phyloP scores from a whole-genome alignment of 1,284 basidiomycete species.

The Earliella scabrosa region DNA sequence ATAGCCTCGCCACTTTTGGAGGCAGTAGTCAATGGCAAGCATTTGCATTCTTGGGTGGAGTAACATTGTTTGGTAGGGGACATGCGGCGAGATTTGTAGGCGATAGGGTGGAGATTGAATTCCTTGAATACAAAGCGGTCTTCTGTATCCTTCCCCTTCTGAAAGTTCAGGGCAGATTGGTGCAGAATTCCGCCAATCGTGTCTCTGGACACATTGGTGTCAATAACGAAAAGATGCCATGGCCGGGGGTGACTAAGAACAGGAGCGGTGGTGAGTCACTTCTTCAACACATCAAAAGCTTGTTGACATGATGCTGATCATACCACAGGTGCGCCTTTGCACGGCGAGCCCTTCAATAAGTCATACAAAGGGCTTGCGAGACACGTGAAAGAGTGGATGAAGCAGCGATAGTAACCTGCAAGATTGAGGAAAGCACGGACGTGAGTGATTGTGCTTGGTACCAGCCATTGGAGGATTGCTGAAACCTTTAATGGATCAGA shows the following conservation, averaged over 20 bases:
- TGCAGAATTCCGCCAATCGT: constrained; percentile 6
- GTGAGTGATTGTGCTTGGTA: not conserved
- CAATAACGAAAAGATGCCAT: constrained; percentile 10
- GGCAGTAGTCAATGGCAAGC: not conserved
- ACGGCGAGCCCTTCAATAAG: not conserved
- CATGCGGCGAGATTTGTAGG: constrained; percentile 11
- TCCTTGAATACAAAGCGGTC: constrained; percentile 1
- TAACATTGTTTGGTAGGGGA: constrained; percentile 11
- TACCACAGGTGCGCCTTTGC: constrained; percentile 4
- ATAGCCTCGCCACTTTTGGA: constrained; percentile 1
- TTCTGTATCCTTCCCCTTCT: not conserved
- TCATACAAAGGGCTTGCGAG: constrained; percentile 1
- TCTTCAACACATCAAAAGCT: not conserved
- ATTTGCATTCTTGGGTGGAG: constrained; percentile 8
- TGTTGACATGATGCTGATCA: not conserved
- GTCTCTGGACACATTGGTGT: constrained; percentile 5
- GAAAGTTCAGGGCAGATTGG: not conserved
- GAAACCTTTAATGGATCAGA: constrained; percentile 3
- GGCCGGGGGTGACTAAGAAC: constrained; percentile 6
- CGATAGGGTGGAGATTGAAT: constrained; percentile 7
- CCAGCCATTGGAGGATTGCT: constrained; percentile 3
- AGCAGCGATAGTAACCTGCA: constrained; percentile 3
- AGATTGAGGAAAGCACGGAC: constrained; percentile 3
- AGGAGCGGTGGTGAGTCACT: not conserved
- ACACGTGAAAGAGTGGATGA: not conserved